Conservation (phyloP, 768 basidiomycete species). For the Solioccasus polychromus region DNA sequence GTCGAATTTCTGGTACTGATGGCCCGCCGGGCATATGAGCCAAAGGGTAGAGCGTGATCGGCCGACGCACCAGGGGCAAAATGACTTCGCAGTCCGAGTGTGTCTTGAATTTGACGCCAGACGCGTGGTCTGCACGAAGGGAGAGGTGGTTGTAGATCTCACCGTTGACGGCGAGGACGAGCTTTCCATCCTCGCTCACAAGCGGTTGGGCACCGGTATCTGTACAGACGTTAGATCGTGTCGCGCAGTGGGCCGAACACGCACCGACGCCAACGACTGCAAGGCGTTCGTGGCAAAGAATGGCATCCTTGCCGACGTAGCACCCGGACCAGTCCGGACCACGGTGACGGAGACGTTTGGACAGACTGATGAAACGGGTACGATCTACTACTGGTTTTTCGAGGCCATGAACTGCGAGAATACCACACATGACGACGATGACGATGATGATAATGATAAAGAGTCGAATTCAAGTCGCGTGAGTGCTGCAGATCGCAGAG, state of each 20-base stretch:
- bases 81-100: constrained; percentile 99
- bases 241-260: constrained; percentile 22
- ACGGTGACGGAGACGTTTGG: constrained; percentile 87
- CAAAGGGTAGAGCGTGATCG: neutral
- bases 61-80: constrained; percentile 71
- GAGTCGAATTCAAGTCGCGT: too few species aligned
- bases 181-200: constrained; percentile 77
- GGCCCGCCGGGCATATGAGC: neutral
- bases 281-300: constrained; percentile 93
- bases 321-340: constrained; percentile 99
- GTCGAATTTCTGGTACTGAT: constrained; percentile 80
- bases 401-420: constrained; percentile 81
- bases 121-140: constrained; percentile 64
- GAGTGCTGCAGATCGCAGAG: too few species aligned
- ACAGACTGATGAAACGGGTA: constrained; percentile 74
- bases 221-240: constrained; percentile 30
- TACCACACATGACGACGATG: constrained; percentile 78
- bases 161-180: constrained; percentile 91
- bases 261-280: constrained; percentile 97
- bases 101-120: constrained; percentile 83
- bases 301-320: constrained; percentile 74
- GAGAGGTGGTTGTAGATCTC: constrained; percentile 98
- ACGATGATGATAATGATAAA: neutral
- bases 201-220: constrained; percentile 97
- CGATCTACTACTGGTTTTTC: constrained; percentile 68